These are phyloP conservation scores for Aspergillus proliferans DNA, from an alignment of 2,329 filamentous ascomycete genomes.

Conservation along the genomic window DNA sequence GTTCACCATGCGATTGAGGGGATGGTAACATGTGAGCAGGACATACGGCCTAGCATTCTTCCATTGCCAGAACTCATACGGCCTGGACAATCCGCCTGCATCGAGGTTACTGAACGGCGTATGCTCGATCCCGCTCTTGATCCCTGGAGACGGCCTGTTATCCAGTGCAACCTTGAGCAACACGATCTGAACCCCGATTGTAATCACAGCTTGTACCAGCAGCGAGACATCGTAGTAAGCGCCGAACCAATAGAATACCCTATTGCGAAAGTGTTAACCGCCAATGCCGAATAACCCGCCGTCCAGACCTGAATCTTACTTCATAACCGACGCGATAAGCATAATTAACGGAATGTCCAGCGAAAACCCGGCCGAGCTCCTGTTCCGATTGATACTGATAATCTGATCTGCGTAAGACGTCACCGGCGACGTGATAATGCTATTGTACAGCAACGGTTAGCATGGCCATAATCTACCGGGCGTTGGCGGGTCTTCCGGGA, in stretches of 20 bases:
- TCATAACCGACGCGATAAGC: slow-evolving; percentile 59
- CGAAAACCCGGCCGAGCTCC: slow-evolving; percentile 58
- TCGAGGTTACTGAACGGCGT: slow-evolving; percentile 32
- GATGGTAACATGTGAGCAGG: too few species aligned
- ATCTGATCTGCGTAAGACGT: slow-evolving; percentile 64
- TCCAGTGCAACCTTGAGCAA: slow-evolving; percentile 57
- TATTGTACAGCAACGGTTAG: slow-evolving; percentile 21
- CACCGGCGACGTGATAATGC: slow-evolving; percentile 56
- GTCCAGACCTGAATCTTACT: slow-evolving; percentile 35
- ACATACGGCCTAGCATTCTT: slow-evolving; percentile 46
- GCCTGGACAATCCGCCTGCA: slow-evolving; percentile 36
- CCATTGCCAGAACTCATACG: slow-evolving; percentile 62
- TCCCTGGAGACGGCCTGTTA: slow-evolving; percentile 44
- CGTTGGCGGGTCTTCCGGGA: neutral
- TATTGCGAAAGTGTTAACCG: slow-evolving; percentile 20
- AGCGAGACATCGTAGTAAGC: slow-evolving; percentile 54
- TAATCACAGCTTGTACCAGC: slow-evolving; percentile 55
- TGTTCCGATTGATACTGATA: slow-evolving; percentile 55
- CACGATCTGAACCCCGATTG: slow-evolving; percentile 53
- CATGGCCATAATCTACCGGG: slow-evolving; percentile 1
- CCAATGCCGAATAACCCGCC: neutral
- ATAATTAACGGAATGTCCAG: slow-evolving; percentile 63
- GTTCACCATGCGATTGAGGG: too few species aligned
- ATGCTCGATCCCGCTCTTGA: slow-evolving; percentile 36
- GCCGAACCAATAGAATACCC: slow-evolving; percentile 61